Evolutionary conservation across 352 stramenopile species (phyloP), one percentile per base, ranked within the genome.

Genomic region (Phytopythium cucurbitacearum): DNA sequence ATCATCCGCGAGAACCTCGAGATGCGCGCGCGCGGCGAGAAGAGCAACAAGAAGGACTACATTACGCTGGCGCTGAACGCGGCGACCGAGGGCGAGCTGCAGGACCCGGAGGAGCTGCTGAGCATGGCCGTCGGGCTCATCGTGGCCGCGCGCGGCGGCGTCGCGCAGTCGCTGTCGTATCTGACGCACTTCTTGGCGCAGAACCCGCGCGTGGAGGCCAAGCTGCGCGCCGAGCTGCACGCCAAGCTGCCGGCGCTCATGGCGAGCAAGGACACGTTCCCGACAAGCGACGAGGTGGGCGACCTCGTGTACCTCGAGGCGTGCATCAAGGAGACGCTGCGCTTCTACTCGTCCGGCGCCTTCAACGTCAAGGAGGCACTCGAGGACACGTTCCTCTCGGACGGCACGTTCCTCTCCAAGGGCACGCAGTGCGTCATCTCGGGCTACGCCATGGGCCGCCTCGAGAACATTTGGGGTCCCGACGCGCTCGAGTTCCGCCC

Each of bases 331-430:
- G 64, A 68, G 16, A 43, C 54, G 9, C 39, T 71, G 12, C 55
- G 54, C 13, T 43, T 71, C 2, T 53, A 54, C 39, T 56, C 63
- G 6, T 44, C 51, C 32, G 62, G 74, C 21, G 69, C 80, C 1
- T 48, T 76, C 6, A 74, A 80, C 50, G 59, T 58, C 39, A 73
- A 72, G 38, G 57, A 75, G 16, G 56, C 58, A 7, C 40, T 38
- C 32, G 10, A 41, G 0, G 78, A 80, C 57, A 70, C 74, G 0
- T 53, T 80, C 15, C 35, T 85, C 2, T 55, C 65, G 33, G 73
- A 87, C 49, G 66, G 47, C 21, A 85, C 67, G 7, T 70, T 74
- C 33, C 59, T 89, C 1, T 11, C 53, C 1, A 40, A 41, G 5
- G 58, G 53, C 12, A 54, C 45, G 21, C 47, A 53, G 7, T 53